Evolutionary conservation across 768 basidiomycete genomes (phyloP), one percentile per base, ranked within the genome.

Genomic region (Pulveroboletus sp.): DNA sequence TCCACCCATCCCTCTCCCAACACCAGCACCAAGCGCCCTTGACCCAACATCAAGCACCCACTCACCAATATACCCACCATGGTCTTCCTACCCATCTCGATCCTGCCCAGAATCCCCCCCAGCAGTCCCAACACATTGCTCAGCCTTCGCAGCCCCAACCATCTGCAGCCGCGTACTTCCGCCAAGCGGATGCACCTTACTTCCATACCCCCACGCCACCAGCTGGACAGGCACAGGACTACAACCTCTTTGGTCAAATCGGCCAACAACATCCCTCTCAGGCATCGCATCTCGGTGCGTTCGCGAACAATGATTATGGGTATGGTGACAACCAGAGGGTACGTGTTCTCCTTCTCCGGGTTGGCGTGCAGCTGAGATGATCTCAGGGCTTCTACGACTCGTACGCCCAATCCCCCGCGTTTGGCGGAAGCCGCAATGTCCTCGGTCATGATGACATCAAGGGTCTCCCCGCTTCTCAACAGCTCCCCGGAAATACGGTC

Each of bases 121-220:
- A 73, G 50, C 73, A 71, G 48, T 62, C 71, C 23, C 75, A 75
- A 24, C 80, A 78, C 47, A 70, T 71, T 35, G 57, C 53, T 56
- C 65, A 70, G 27, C 59, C 67, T 24, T 67, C 62, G 11, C 65
- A 68, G 7, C 55, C 64, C 23, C 76, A 75, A 50, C 74, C 80
- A 45, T 82, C 85, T 59, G 69, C 79, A 0, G 81, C 86, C 9
- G 54, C 61, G 0, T 89, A 87, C 62, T 88, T 86, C 75, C 77
- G 86, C 45, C 85, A 86, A 60, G 75, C 76, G 11, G 83, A 88
- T 8, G 64, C 76, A 3, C 84, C 83, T 5, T 89, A 88, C 67
- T 88, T 86, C 76, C 85, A 90, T 60, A 75, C 84, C 0, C 80
- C 85, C 8, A 90, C 89, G 3, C 89, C 88, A 19, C 86, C 88